phyloP scores from a whole-genome alignment of 2,329 filamentous ascomycete genomes.

The Aspergillus intermedius region DNA sequence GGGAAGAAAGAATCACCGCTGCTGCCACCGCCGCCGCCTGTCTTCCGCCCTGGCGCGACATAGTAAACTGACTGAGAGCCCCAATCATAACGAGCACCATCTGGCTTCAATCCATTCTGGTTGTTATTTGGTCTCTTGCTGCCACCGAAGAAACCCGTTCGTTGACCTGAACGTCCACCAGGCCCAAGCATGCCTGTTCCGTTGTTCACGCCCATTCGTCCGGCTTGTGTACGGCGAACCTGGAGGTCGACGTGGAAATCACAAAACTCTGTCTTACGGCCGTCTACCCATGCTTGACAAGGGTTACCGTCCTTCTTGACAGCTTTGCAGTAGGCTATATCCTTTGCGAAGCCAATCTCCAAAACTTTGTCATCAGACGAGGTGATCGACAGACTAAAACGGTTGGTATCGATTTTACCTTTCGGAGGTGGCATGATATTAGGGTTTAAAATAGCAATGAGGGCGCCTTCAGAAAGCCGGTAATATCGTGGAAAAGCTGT shows the following conservation, averaged over 20 bases:
- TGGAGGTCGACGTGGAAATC: slow-evolving; percentile 86
- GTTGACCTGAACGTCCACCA: slow-evolving; percentile 32
- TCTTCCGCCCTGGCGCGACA: slow-evolving; percentile 31
- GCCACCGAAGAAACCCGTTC: slow-evolving; percentile 35
- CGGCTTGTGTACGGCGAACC: slow-evolving; percentile 61
- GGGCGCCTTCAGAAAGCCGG: slow-evolving; percentile 85
- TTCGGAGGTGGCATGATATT: slow-evolving; percentile 80
- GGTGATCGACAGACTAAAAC: slow-evolving; percentile 78
- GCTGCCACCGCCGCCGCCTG: slow-evolving; percentile 7
- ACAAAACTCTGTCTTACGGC: slow-evolving; percentile 80
- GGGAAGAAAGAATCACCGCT: slow-evolving; percentile 14
- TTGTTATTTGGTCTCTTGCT: slow-evolving; percentile 11
- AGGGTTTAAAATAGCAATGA: slow-evolving; percentile 88
- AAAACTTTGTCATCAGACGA: slow-evolving; percentile 83
- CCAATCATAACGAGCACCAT: slow-evolving; percentile 34
- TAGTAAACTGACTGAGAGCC: slow-evolving; percentile 41
- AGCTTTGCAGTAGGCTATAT: slow-evolving; percentile 82
- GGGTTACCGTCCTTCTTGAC: slow-evolving; percentile 75
- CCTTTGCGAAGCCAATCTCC: slow-evolving; percentile 76
- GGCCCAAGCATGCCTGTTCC: slow-evolving; percentile 50
- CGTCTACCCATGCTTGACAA: slow-evolving; percentile 82
- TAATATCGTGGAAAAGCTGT: slow-evolving; percentile 87
- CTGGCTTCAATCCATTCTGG: slow-evolving; percentile 26
- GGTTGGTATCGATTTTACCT: slow-evolving; percentile 67
- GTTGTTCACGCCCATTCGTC: slow-evolving; percentile 72